Evolutionary conservation across 805 yeast species (phyloP), one percentile per base, ranked within the genome.

Genomic region (Lipomyces yamadae): DNA sequence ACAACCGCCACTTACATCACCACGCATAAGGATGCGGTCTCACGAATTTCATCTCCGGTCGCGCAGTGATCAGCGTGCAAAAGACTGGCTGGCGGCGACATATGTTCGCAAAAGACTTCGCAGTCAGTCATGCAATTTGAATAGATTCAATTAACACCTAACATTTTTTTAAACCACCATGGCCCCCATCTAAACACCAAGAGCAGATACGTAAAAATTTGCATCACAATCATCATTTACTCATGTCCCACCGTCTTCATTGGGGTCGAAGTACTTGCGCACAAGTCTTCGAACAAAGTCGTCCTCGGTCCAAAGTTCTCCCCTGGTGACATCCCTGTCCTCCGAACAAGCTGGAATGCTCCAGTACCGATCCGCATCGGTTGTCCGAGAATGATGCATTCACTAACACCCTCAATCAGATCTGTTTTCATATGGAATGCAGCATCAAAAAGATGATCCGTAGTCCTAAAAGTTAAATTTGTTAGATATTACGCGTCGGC

Each of bases 321-420:
- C 18, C 63, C 62, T 18, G 62, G 29, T n/a, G 60, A 10, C 62
- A 61, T 59, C 24, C 63, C 68, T 6, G 72, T 63, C 30, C 55
- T 48, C 29, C 73, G 61, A 24, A 80, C 75, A 72, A 95, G 82
- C 76, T 92, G 90, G 83, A 95, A 93, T 0, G 98, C 89, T 72
- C 99, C 99, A 1, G 99, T 95, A 77, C 99, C 99, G 72, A 95
- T 88, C 61, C 89, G 85, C 98, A 95, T 94, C 63, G 98, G 92
- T 81, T 95, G 98, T 55, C 99, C 99, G 70, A 95, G 83, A 74
- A 95, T 96, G 74, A 95, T 95, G 81, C 98, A 91, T 79, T 95
- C 99, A 33, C 97, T 90, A 18, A 95, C 99, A 80, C 99, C 99
- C 78, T 95, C 98, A 64, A 95, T 91, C 72, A 88, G 85, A 79